These are phyloP conservation scores for Sporothrix pseudoabietina DNA, from an alignment of 2,329 filamentous ascomycete species.

Conservation along the genomic window DNA sequence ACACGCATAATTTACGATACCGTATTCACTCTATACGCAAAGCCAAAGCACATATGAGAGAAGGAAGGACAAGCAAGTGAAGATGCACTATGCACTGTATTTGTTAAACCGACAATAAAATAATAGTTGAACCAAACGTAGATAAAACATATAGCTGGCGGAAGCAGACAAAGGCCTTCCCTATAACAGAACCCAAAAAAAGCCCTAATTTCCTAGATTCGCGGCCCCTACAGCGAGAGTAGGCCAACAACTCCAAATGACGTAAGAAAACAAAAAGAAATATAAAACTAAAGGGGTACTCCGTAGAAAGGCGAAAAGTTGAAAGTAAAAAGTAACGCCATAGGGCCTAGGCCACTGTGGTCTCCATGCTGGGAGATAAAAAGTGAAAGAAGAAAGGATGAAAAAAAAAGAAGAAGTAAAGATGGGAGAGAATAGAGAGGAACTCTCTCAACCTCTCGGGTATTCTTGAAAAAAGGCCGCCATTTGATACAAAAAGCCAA, in stretches of 20 bases:
- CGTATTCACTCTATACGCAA: background rate
- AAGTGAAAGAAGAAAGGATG: background rate
- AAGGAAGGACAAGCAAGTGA: background rate
- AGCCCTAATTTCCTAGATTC: background rate
- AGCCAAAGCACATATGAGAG: background rate
- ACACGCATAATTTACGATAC: slow-evolving; percentile 4
- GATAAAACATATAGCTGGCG: background rate
- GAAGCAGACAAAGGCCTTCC: background rate
- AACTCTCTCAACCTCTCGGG: slow-evolving; percentile 7
- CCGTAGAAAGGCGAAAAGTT: background rate
- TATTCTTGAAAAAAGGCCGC: slow-evolving; percentile 22
- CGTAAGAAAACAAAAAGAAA: background rate
- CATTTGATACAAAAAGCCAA: background rate
- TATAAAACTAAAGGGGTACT: background rate
- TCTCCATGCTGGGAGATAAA: slow-evolving; percentile 7
- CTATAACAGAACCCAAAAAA: background rate
- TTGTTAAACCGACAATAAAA: background rate
- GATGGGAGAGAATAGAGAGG: background rate
- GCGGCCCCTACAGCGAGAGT: background rate
- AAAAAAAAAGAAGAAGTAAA: background rate
- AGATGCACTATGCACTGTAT: background rate
- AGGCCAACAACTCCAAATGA: background rate
- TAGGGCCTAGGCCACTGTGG: background rate
- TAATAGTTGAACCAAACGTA: background rate
- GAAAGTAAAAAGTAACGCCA: background rate